phyloP scores from a whole-genome alignment of 768 basidiomycete genomes.

The Tricholoma terreum region DNA sequence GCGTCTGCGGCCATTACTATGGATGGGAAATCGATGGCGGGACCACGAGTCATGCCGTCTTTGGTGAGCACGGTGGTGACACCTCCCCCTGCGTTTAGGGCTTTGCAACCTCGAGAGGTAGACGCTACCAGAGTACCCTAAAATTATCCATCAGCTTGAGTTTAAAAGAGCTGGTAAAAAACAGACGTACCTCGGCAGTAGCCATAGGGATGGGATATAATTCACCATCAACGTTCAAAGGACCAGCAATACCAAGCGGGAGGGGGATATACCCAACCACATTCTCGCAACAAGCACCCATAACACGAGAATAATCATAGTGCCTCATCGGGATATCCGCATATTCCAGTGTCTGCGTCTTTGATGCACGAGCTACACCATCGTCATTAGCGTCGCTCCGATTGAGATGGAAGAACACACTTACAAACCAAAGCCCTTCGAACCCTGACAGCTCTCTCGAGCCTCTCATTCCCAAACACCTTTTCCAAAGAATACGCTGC shows the following conservation, averaged over 20 bases:
- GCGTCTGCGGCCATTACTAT: constrained; percentile 78
- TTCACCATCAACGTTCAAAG: constrained; percentile 84
- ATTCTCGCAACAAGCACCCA: constrained; percentile 98
- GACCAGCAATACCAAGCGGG: constrained; percentile 95
- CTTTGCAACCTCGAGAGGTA: constrained; percentile 96
- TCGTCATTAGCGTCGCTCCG: no score
- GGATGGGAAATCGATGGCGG: constrained; percentile 93
- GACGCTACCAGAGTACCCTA: constrained; percentile 93
- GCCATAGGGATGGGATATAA: constrained; percentile 96
- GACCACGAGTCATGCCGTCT: constrained; percentile 98
- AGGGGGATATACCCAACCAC: constrained; percentile 96
- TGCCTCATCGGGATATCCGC: constrained; percentile 79
- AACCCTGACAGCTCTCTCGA: constrained; percentile 83
- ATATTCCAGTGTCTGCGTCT: constrained; percentile 77
- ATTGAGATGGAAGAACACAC: no score
- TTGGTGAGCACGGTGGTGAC: constrained; percentile 89
- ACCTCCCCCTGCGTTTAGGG: constrained; percentile 93
- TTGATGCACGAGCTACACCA: constrained; percentile 79
- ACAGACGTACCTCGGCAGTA: constrained; percentile 69
- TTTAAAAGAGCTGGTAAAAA: not conserved
- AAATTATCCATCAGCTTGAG: not conserved
- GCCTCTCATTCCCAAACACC: constrained; percentile 64
- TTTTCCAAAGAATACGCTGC: constrained; percentile 96
- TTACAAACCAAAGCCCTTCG: constrained; percentile 88
- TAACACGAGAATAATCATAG: constrained; percentile 92